phyloP scores from a whole-genome alignment of 257 asterid species.

The Eucommia ulmoides region DNA sequence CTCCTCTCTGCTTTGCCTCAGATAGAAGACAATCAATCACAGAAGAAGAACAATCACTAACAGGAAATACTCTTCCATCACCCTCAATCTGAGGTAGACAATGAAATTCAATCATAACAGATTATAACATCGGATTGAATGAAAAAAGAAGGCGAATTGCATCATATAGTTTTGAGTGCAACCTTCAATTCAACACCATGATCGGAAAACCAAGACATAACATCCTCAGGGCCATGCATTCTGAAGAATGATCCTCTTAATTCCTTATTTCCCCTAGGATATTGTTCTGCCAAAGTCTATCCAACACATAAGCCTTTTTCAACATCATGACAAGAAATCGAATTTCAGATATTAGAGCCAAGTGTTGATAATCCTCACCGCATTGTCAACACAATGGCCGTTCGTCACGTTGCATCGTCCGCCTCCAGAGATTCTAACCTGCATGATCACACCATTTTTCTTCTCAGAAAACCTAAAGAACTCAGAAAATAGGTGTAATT shows the following conservation, averaged over 20 bases:
- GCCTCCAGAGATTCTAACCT: conserved; percentile 98
- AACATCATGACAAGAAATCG: neutral
- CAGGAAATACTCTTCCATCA: conserved; percentile 93
- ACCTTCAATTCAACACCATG: conserved; percentile 82
- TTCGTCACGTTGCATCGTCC: conserved; percentile 96
- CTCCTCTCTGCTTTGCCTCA: conserved; percentile 76
- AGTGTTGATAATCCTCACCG: conserved; percentile 41
- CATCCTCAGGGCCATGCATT: conserved; percentile 71
- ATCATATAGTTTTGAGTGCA: conserved; percentile 5
- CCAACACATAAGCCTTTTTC: conserved; percentile 1
- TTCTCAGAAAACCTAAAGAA: neutral
- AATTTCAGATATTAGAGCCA: neutral
- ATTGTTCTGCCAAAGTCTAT: conserved; percentile 71
- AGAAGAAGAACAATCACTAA: conserved; percentile 74
- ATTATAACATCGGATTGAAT: conserved; percentile 1
- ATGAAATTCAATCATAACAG: conserved; percentile 3
- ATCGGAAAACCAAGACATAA: conserved; percentile 84
- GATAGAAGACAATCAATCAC: conserved; percentile 71
- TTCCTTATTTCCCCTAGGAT: conserved; percentile 92
- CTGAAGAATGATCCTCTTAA: conserved; percentile 85
- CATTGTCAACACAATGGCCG: conserved; percentile 57
- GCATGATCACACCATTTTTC: conserved; percentile 7
- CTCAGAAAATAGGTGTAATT: too few species aligned
- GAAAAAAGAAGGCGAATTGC: conserved; percentile 1
- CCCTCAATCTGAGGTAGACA: conserved; percentile 52